Base-by-base conservation (phyloP, 129 eudicot genomes). In the Escallonia herrerae region DNA sequence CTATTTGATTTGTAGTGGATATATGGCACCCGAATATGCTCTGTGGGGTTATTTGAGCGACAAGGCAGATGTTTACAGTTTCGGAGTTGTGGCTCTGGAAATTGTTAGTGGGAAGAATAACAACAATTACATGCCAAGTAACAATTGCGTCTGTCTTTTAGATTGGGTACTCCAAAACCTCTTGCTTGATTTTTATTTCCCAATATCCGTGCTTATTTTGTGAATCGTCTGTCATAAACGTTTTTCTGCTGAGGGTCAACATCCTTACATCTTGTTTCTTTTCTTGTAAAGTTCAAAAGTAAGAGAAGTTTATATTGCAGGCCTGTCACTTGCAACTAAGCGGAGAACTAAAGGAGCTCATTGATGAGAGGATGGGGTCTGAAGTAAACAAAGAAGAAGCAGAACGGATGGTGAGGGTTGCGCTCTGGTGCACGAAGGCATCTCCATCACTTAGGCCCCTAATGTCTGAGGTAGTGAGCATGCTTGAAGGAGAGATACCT, bases 21-120 rank as follows among this genome's bases (percentile, higher is more conserved):
- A 90, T 58, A 90, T 90, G 97, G 97, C 97, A 68, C 97, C 97
- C 0, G 95, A 90, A 79, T 90, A 90, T 38, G 97, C 97, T 7
- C 68, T 90, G 2, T 86, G 95, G 97, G 97, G 95, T 62, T 73
- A 90, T 68, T 68, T 90, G 67, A 86, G 91, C 10, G 81, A 86
- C 74, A 90, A 90, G 80, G 97, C 84, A 15, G 97, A 90, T 62
- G 95, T 86, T 62, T 90, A 90, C 72, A 90, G 97, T 82, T 90
- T 74, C 8, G 97, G 97, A 60, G 84, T 90, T 4, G 82, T 90
- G 58, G 60, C 77, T 57, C 64, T 90, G 80, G 97, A 90, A 76
- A 84, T 83, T 22, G 89, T 90, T 70, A 86, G 95, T 40, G 97
- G 97, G 37, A 84, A 84, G 81, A 86, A 77, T 80, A 90, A 90